Conservation (phyloP, 306 rosid species). For the Quercus wislizeni region DNA sequence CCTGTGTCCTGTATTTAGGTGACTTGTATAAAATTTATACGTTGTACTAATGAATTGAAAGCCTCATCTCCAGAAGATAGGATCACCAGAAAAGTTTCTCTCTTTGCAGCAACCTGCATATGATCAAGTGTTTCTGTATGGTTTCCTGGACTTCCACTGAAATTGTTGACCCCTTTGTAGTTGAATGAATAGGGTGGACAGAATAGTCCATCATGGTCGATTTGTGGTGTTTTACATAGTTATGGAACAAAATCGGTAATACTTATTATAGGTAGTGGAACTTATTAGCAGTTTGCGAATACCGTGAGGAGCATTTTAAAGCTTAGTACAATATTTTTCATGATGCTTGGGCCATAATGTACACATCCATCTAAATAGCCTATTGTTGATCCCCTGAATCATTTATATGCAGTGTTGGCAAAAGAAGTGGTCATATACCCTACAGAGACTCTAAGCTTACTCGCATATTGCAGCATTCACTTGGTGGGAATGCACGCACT, state of each 20-base stretch:
- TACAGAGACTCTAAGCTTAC: conserved; percentile 98
- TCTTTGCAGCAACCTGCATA: neutral
- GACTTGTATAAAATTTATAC: neutral
- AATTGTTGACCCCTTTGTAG: neutral
- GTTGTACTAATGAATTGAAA: neutral
- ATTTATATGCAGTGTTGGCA: conserved; percentile 68
- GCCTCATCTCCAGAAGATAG: neutral
- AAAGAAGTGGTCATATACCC: conserved; percentile 92
- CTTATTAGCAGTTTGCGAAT: too few relatives aligned
- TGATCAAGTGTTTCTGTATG: neutral
- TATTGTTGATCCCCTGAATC: conserved; percentile 7
- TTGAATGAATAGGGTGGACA: neutral
- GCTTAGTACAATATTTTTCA: neutral
- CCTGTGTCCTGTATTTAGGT: neutral
- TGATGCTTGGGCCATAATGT: neutral
- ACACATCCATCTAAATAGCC: neutral
- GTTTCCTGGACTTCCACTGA: neutral
- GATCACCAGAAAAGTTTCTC: neutral
- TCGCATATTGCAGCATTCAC: conserved; percentile 96
- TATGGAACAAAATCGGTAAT: too few relatives aligned
- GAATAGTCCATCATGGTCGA: too few relatives aligned
- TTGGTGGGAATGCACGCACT: conserved; percentile 99
- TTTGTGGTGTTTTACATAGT: too few relatives aligned
- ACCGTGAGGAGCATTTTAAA: neutral
- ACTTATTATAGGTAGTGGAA: too few relatives aligned